Evolutionary conservation across 2,329 filamentous ascomycete species (phyloP).

Genomic region (Penicillium concentricum): DNA sequence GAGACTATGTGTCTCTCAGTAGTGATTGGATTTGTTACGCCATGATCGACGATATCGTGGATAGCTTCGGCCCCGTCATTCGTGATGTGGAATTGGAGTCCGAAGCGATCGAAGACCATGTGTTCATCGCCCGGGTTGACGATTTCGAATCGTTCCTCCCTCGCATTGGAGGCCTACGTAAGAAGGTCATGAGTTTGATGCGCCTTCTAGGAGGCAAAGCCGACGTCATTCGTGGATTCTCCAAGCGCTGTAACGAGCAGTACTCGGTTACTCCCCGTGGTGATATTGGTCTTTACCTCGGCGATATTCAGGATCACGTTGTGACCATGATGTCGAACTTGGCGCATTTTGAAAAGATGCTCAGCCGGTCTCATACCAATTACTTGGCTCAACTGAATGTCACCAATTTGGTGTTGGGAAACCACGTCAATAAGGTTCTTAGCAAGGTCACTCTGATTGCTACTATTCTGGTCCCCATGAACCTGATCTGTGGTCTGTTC

Average conservation of each 20-base stretch:
- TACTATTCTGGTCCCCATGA: constrained; percentile 93
- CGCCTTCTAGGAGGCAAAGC: constrained; percentile 93
- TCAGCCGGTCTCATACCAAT: constrained; percentile 90
- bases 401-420: constrained; percentile 84
- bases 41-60: constrained; percentile 96
- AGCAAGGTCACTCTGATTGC: constrained; percentile 94
- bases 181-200: constrained; percentile 91
- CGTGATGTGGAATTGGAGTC: constrained; percentile 82
- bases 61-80: constrained; percentile 89
- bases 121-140: constrained; percentile 86
- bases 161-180: constrained; percentile 84
- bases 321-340: constrained; percentile 99
- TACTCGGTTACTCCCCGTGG: constrained; percentile 93
- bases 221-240: constrained; percentile 96
- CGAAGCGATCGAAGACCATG: constrained; percentile 90
- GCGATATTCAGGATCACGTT: constrained; percentile 98
- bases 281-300: constrained; percentile 94
- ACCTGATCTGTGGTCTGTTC: constrained; percentile 70
- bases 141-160: constrained; percentile 86
- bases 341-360: constrained; percentile 95
- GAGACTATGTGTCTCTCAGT: constrained; percentile 91
- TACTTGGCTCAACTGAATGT: constrained; percentile 94
- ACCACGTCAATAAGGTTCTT: constrained; percentile 80
- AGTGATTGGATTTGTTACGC: constrained; percentile 99
- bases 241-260: constrained; percentile 97